Base-by-base conservation (phyloP, 2,329 filamentous ascomycete genomes). In the Pseudonectria foliicola region DNA sequence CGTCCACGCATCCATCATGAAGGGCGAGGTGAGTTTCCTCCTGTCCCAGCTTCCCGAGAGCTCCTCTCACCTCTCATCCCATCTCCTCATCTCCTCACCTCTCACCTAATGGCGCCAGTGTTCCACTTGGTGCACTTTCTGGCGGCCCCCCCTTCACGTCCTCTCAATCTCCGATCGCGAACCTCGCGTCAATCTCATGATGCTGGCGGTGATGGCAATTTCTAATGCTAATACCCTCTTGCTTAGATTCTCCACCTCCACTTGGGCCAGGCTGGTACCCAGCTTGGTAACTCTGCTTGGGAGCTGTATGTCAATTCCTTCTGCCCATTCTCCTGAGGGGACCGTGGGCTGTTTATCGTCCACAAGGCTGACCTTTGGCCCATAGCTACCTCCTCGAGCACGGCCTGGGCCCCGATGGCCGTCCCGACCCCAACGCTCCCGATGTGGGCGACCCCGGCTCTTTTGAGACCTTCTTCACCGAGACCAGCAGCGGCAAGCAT, bases 281-380 rank as follows among this genome's bases (percentile, higher is more conserved):
- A 84, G 75, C 77, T 84, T 46, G 80, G 80, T 57, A 82, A 82
- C 71, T 80, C 77, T 59, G 80, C 80, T 52, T 84, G 80, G 80
- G 80, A 84, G 66, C 77, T 84, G 80, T 84, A 74, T 58, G 79
- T 68, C 45, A 37, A 48, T 56, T 52, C 53, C 44, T 45, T 38
- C 36, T 35, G 24, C 15, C 35, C 34, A 31, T 31, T 27, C 28
- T 25, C 33, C 16, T n/a, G n/a, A n/a, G n/a, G n/a, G n/a, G n/a
- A n/a, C n/a, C n/a, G n/a, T n/a, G n/a, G n/a, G n/a, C n/a, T n/a
- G n/a, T n/a, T n/a, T n/a, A n/a, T n/a, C n/a, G n/a, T n/a, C n/a
- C 34, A 11, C 25, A 18, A 37, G 33, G 38, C 52, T 59, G 38
- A 57, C 53, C 35, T 36, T 39, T 38, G 36, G 34, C 31, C 32